Percentiles rank a stretch among this genome's conserved stretches.
Evolutionary conservation across 768 basidiomycete species (phyloP).

Genomic region (Mycena amicta): DNA sequence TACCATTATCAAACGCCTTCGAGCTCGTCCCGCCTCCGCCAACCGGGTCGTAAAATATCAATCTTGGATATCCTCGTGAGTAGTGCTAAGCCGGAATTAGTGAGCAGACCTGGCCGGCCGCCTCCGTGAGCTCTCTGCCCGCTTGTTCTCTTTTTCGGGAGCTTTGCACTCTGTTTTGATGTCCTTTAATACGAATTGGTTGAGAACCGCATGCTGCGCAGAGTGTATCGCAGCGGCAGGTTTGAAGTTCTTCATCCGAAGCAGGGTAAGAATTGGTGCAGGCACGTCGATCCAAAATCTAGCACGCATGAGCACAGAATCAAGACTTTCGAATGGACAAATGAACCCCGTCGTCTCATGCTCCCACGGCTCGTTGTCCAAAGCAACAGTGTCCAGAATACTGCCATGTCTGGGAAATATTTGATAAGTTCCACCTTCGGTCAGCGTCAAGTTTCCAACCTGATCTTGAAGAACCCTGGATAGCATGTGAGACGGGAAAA

Average conservation of each 20-base stretch:
- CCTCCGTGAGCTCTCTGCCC: conserved; percentile 54
- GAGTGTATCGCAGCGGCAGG: conserved; percentile 84
- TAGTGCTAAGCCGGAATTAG: no score
- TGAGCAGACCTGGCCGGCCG: conserved; percentile 62
- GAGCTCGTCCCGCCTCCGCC: conserved; percentile 73
- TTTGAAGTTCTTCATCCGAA: conserved; percentile 56
- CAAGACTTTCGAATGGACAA: neutral
- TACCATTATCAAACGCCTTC: conserved; percentile 84
- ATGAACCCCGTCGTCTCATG: conserved; percentile 64
- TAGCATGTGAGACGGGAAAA: neutral
- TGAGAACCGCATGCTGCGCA: conserved; percentile 82
- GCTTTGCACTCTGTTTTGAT: conserved; percentile 84
- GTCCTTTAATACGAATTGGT: conserved; percentile 72
- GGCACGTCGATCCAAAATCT: conserved; percentile 62
- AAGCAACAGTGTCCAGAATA: conserved; percentile 77
- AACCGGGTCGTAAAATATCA: conserved; percentile 79
- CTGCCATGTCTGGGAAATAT: conserved; percentile 31
- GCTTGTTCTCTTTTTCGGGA: conserved; percentile 71
- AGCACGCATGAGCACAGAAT: neutral
- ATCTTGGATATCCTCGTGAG: no score
- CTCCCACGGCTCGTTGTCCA: conserved; percentile 79
- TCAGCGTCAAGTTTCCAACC: conserved; percentile 43
- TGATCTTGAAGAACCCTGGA: conserved; percentile 79
- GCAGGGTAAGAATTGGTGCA: conserved; percentile 42
- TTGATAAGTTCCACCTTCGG: no score